Evolutionary conservation across 2,329 filamentous ascomycete species (phyloP), one percentile per base, ranked within the genome.

Genomic region (Colletotrichum melonis): DNA sequence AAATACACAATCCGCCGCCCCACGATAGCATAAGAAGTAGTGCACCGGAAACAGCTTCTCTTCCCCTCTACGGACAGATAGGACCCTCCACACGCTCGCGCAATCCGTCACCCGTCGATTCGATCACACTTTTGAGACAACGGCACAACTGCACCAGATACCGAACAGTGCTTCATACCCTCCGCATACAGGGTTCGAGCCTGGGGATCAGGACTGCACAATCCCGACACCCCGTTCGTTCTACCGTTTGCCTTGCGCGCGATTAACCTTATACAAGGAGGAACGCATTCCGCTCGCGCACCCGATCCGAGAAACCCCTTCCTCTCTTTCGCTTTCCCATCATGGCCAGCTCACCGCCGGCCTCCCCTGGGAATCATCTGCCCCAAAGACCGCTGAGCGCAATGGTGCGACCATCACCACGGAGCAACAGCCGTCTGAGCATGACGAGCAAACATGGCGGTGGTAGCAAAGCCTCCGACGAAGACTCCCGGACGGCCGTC

Each of bases 401-500:
- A 81, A 92, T 97, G 87, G 90, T 95, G 79, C 92, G 93, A 79
- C 89, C 94, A 58, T 88, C 93, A 56, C 89, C 87, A 26, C 84
- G 94, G 81, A 97, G 94, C 81, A 94, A 88, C 77, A 97, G 95
- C 84, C 93, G 95, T 78, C 87, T 97, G 88, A 97, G 95, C 85
- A 93, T 93, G 86, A 92, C 89, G 79, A 94, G 93, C 85, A 96
- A 93, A 83, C 86, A 87, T 58, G 92, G 91, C 65, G 92, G 90
- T 79, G 91, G 93, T 75, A 97, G 94, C 84, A 91, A 94, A 80
- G 92, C 93, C 28, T 97, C 95, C 0, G 95, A 98, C 79, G 95
- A 98, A 78, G 95, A 98, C 82, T 89, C 89, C 75, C 95, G 94
- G 82, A 98, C 95, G 7, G 94, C 95, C 30, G 95, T 98, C 84